phyloP scores from a whole-genome alignment of 2,329 filamentous ascomycete genomes.

The Curvularia hawaiiensis region DNA sequence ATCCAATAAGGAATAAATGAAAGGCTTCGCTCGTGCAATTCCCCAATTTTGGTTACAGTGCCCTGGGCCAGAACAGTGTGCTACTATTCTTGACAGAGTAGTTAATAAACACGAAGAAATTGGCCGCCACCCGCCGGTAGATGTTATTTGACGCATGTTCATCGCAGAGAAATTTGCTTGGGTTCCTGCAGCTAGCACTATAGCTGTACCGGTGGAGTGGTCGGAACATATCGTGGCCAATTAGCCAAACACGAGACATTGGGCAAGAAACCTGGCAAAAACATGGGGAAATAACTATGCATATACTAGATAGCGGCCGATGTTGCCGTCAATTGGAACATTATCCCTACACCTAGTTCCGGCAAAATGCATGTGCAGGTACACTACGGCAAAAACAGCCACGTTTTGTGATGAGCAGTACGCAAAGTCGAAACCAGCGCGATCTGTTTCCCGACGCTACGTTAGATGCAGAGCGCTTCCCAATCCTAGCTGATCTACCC shows the following conservation, averaged over 20 bases:
- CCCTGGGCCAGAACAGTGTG: conserved; percentile 23
- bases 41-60: conserved; percentile 13
- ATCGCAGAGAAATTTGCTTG: conserved; percentile 14
- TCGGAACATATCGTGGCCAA: conserved; percentile 16
- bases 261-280: conserved; percentile 23
- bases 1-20: conserved; percentile 43
- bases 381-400: conserved; percentile 33
- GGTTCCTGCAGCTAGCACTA: conserved; percentile 15
- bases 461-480: not conserved
- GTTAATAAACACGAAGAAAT: conserved; percentile 23
- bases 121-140: conserved; percentile 24
- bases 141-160: conserved; percentile 15
- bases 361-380: conserved; percentile 32
- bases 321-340: conserved; percentile 23
- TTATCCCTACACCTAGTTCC: conserved; percentile 27
- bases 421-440: conserved; percentile 5
- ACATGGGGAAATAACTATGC: conserved; percentile 34
- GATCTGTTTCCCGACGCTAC: not conserved
- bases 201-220: conserved; percentile 29
- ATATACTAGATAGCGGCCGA: conserved; percentile 33
- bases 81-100: conserved; percentile 14
- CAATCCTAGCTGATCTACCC: conserved; percentile 1
- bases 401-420: conserved; percentile 19
- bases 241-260: conserved; percentile 26
- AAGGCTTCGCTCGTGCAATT: conserved; percentile 17